A percentile compares a stretch with the other conserved stretches of the same genome.
Evolutionary conservation across 208 protist species (phyloP).

Genomic region (Leishmania braziliensis): DNA sequence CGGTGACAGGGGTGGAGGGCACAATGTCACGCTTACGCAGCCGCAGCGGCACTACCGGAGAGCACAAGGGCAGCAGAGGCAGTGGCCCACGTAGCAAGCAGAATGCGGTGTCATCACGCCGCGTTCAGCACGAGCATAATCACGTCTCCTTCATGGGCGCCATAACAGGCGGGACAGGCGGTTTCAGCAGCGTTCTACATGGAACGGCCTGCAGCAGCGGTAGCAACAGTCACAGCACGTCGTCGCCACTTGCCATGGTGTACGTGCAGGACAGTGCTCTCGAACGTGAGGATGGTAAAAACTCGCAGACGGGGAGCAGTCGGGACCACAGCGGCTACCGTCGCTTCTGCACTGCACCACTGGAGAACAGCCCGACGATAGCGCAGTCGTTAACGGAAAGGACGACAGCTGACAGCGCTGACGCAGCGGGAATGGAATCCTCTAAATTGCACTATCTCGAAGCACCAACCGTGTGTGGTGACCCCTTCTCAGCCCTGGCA

Average conservation of each 20-base stretch:
- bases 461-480: conserved; percentile 9
- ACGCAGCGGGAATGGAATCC: not conserved
- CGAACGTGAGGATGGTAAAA: not conserved
- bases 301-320: not conserved
- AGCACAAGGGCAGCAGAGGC: not conserved
- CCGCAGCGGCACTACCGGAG: not conserved
- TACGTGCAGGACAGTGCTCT: not conserved
- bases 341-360: conserved; percentile 12
- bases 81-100: not conserved
- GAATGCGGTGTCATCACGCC: not conserved
- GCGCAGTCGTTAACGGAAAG: not conserved
- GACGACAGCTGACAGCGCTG: not conserved
- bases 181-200: not conserved
- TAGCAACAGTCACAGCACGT: conserved; percentile 1
- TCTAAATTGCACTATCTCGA: not conserved
- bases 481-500: not conserved
- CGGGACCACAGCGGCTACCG: not conserved
- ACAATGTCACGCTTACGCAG: not conserved
- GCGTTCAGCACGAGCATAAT: not conserved
- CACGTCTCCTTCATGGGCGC: not conserved
- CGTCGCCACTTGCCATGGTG: not conserved
- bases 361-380: conserved; percentile 13
- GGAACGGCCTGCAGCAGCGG: conserved; percentile 4
- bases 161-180: not conserved
- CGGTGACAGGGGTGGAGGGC: conserved; percentile 5